Base-by-base conservation (phyloP, 2,329 filamentous ascomycete genomes). In the Colletotrichum sp. region DNA sequence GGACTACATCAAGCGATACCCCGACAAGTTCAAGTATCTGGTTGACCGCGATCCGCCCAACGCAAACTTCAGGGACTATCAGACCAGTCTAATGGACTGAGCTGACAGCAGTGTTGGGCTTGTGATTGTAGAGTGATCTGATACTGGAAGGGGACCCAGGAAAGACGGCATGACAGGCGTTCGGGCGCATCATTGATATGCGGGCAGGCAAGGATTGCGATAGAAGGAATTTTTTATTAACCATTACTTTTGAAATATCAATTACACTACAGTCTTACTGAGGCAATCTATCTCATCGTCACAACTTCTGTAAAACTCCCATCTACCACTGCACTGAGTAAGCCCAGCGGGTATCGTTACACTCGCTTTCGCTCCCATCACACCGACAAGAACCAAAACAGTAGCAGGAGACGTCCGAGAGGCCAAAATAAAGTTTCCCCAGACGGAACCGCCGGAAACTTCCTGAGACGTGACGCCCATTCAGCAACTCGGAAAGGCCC, bases 1-100 rank as follows among this genome's bases (percentile, higher is more conserved):
- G 3, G 77, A 78, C 10, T 86, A 84, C 76, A 76, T 89, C 71
- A 81, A 83, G 66, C 32, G 32, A n/a, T 80, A 85, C 70, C 27
- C 78, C 8, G 76, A 81, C 8, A 79, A 78, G 55, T 87, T 85
- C 76, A 78, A 77, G 27, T 86, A 84, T 78, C 76, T 87, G 70
- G 76, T 88, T 16, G 79, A 87, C 79, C 81, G 86, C 36, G 85
- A 86, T 71, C 82, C 82, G 4, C 76, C 78, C 36, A 81, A 84
- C 76, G 86, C 81, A 28, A 86, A 84, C 32, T 87, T 87, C 76
- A 77, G 76, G 32, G 84, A 86, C 68, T 80, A 73, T 61, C 62
- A 55, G 2, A 39, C 68, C n/a, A 75, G 56, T 16, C 27, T 18
- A 58, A 43, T 15, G 61, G 27, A 30, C 18, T 27, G 5, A 27